Conservation (phyloP, 2,329 filamentous ascomycete genomes). For the Penicillium sp. region DNA sequence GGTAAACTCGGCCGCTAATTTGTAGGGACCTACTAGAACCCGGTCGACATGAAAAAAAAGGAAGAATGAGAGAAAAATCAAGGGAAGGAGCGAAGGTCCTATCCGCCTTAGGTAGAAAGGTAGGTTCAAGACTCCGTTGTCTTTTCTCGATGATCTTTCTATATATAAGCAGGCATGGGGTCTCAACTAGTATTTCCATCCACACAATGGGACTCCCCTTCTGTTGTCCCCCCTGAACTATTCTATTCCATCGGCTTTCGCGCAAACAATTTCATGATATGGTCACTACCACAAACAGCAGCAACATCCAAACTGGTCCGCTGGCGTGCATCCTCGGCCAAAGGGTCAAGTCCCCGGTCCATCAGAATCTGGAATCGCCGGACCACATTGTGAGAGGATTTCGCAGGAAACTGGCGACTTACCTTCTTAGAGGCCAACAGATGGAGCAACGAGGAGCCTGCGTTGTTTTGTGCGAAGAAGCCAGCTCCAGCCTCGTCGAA, state of each 20-base stretch:
- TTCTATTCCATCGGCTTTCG: background rate
- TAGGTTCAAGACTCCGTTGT: no score
- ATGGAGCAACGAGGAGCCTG: conserved; percentile 9
- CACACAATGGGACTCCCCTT: background rate
- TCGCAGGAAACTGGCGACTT: fast-evolving
- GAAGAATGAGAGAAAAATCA: no score
- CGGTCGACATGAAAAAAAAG: no score
- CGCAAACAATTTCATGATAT: conserved; percentile 16
- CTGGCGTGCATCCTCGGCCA: conserved; percentile 18
- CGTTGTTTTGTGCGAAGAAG: conserved; percentile 1
- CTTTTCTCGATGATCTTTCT: no score
- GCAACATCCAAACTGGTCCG: conserved; percentile 19
- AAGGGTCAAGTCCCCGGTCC: conserved; percentile 16
- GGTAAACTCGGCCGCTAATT: no score
- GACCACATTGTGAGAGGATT: background rate
- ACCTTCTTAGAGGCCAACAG: background rate
- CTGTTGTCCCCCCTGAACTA: background rate
- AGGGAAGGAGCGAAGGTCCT: no score
- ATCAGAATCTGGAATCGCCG: conserved; percentile 13
- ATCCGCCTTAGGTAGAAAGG: no score
- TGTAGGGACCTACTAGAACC: no score
- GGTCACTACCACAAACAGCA: conserved; percentile 16
- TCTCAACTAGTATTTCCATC: background rate
- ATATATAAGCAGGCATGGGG: no score
- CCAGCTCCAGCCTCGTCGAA: conserved; percentile 1